Conservation (phyloP, 768 basidiomycete species). For the Lactarius trivialis region DNA sequence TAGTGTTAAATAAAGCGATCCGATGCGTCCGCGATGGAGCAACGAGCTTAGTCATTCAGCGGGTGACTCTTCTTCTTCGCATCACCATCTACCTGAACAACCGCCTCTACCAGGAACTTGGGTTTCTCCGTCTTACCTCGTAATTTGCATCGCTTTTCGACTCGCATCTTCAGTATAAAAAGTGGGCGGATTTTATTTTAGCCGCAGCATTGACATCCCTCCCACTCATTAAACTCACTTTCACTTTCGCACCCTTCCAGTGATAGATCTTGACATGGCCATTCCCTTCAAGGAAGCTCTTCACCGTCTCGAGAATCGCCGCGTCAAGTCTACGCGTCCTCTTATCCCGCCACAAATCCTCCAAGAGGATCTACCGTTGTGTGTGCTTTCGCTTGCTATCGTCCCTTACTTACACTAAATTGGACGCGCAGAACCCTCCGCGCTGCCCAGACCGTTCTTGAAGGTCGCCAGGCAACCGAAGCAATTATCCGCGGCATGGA, state of each 20-base stretch:
- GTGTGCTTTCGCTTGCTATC: conserved; percentile 27
- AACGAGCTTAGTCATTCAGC: conserved; percentile 6
- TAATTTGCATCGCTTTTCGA: neutral
- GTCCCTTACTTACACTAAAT: conserved; percentile 20
- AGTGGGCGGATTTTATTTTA: conserved; percentile 15
- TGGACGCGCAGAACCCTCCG: conserved; percentile 50
- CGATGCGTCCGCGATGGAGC: too few relatives aligned
- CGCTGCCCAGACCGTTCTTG: conserved; percentile 83
- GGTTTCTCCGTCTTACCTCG: neutral
- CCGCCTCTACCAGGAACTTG: neutral
- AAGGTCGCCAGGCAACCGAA: conserved; percentile 75
- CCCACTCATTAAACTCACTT: neutral
- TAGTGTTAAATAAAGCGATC: too few relatives aligned
- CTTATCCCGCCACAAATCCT: conserved; percentile 93
- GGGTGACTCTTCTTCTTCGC: neutral
- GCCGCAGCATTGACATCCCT: neutral
- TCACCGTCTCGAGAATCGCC: conserved; percentile 73
- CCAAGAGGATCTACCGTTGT: conserved; percentile 89
- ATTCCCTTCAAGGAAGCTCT: conserved; percentile 77
- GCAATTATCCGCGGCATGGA: conserved; percentile 79
- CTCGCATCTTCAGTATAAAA: conserved; percentile 3
- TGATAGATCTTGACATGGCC: conserved; percentile 52
- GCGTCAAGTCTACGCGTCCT: conserved; percentile 82
- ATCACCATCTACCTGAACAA: neutral
- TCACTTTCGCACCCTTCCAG: conserved; percentile 27